A percentile compares a stretch with the other conserved stretches of the same genome.
phyloP scores from a whole-genome alignment of 768 basidiomycete species.

The Pisolithus tinctorius region DNA sequence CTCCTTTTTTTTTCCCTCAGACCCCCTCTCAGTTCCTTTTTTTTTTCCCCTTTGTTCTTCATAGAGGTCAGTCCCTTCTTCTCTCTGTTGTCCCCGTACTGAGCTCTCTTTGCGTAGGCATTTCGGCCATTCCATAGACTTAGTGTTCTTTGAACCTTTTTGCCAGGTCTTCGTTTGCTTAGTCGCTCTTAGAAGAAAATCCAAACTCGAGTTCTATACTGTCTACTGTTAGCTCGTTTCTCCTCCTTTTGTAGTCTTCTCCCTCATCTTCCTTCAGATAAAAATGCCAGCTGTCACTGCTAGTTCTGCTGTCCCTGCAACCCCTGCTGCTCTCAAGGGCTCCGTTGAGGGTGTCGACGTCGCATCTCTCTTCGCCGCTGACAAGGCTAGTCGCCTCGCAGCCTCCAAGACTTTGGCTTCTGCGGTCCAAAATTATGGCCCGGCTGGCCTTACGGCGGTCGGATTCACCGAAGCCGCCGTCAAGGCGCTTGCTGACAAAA shows the following conservation, averaged over 20 bases:
- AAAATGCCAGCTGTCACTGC: conserved; percentile 82
- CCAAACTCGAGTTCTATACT: conserved; percentile 29
- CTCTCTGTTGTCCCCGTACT: conserved; percentile 4
- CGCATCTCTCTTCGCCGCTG: conserved; percentile 71
- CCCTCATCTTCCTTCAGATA: conserved; percentile 31
- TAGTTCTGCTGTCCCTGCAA: conserved; percentile 47
- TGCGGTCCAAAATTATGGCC: conserved; percentile 78
- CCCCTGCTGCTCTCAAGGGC: conserved; percentile 70
- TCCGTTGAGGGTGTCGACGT: conserved; percentile 62
- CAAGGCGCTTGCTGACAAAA: conserved; percentile 92
- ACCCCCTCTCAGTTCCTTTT: conserved; percentile 27
- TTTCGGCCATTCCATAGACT: conserved; percentile 36
- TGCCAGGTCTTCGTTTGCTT: conserved; percentile 39
- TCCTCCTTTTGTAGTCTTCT: conserved; percentile 1
- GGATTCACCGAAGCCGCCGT: conserved; percentile 67
- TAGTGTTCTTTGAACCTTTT: conserved; percentile 62
- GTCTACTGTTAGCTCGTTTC: conserved; percentile 20
- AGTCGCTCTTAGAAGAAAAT: conserved; percentile 30
- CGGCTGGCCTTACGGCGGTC: conserved; percentile 61
- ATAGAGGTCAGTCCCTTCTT: conserved; percentile 27
- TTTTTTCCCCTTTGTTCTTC: conserved; percentile 21
- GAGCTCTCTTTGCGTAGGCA: conserved; percentile 22
- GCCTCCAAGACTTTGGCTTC: conserved; percentile 66
- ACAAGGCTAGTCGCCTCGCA: conserved; percentile 74
- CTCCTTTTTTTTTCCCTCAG: conserved; percentile 18